These are phyloP conservation scores for Scheffersomyces parashehatae DNA, from an alignment of 1,139 yeast genomes.

Conservation along the genomic window DNA sequence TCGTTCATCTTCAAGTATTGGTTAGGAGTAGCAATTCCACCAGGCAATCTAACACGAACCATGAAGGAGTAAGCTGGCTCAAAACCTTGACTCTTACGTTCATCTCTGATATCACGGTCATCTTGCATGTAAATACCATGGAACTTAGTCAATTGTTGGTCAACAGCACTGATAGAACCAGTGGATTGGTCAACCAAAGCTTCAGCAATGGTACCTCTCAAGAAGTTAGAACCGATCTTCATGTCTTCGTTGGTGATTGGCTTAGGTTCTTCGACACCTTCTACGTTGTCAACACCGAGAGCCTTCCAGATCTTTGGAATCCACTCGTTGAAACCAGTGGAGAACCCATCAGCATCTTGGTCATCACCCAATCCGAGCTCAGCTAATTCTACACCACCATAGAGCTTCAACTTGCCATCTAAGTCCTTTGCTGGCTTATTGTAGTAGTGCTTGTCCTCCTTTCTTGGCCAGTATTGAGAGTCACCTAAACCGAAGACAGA, in stretches of 20 bases:
- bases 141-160: slow-evolving; percentile 93
- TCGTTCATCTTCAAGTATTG: slow-evolving; percentile 89
- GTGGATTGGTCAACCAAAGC: slow-evolving; percentile 81
- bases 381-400: slow-evolving; percentile 73
- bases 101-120: slow-evolving; percentile 94
- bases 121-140: slow-evolving; percentile 99
- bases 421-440: slow-evolving; percentile 89
- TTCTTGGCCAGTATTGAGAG: slow-evolving; percentile 95
- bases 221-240: slow-evolving; percentile 79
- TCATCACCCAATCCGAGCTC: slow-evolving; percentile 92
- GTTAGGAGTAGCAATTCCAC: slow-evolving; percentile 83
- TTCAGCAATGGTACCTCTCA: slow-evolving; percentile 92
- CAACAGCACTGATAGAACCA: slow-evolving; percentile 90
- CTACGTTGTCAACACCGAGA: slow-evolving; percentile 80
- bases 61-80: slow-evolving; percentile 96
- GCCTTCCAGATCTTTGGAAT: slow-evolving; percentile 84
- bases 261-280: slow-evolving; percentile 91
- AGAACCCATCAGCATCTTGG: slow-evolving; percentile 94
- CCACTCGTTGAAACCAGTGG: slow-evolving; percentile 88
- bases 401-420: slow-evolving; percentile 57
- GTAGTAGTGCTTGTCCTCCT: slow-evolving; percentile 90
- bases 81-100: slow-evolving; percentile 85
- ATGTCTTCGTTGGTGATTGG: slow-evolving; percentile 96
- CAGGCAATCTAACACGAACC: slow-evolving; percentile 96
- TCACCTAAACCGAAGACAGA: slow-evolving; percentile 93